phyloP scores from a whole-genome alignment of 129 eudicot genomes.

The Flaveria linearis region DNA sequence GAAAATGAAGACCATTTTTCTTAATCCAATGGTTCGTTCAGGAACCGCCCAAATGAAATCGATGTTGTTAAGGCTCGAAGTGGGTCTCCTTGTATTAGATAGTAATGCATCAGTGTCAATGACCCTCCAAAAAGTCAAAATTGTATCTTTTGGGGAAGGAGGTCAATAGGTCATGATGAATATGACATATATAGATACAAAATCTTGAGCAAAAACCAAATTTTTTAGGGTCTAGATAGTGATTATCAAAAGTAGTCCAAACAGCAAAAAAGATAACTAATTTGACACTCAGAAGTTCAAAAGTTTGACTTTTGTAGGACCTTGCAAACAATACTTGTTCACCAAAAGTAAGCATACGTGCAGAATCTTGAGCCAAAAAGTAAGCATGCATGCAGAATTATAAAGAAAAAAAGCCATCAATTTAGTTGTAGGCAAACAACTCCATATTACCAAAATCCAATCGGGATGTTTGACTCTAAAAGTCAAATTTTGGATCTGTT shows the following conservation, averaged over 20 bases:
- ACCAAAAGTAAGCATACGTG: neutral
- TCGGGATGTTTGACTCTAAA: constrained; percentile 16
- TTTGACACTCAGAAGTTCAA: constrained; percentile 11
- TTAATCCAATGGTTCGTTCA: constrained; percentile 81
- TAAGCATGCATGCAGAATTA: constrained; percentile 5
- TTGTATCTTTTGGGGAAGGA: neutral
- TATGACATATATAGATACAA: neutral
- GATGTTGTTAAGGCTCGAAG: constrained; percentile 64
- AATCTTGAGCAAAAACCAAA: constrained; percentile 3
- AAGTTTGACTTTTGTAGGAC: neutral
- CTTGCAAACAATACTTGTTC: neutral
- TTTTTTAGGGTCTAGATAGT: neutral
- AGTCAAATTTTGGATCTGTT: constrained; percentile 16
- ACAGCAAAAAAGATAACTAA: neutral
- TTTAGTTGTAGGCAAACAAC: neutral
- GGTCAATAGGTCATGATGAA: neutral
- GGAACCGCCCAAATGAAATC: constrained; percentile 78
- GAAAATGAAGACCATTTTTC: constrained; percentile 85
- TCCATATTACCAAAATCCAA: neutral
- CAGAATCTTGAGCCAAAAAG: too few relatives aligned
- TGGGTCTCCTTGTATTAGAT: constrained; percentile 60
- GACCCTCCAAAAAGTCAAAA: neutral
- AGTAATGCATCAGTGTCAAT: neutral
- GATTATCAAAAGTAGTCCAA: neutral
- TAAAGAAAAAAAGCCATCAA: neutral